phyloP scores from a whole-genome alignment of 2,329 filamentous ascomycete genomes.

The Phialocephala sp. region DNA sequence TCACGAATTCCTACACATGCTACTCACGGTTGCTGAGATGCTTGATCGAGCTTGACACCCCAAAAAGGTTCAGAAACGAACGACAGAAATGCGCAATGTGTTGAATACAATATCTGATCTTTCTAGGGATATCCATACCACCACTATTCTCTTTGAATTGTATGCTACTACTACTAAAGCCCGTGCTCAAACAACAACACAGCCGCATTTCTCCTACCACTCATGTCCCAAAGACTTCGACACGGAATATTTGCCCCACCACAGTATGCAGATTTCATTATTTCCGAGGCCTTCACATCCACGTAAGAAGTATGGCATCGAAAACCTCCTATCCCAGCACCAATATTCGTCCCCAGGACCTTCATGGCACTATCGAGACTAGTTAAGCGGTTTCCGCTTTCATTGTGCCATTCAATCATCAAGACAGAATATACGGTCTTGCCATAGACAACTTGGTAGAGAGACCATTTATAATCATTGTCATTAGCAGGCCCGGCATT shows the following conservation, averaged over 20 bases:
- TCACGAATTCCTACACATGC: too few species aligned
- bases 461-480: conserved; percentile 14
- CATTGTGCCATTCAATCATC: conserved; percentile 15
- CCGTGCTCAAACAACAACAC: conserved; percentile 19
- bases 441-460: conserved; percentile 28
- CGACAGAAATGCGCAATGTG: too few species aligned
- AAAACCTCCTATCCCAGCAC: too few species aligned
- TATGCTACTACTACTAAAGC: not conserved
- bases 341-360: not conserved
- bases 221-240: conserved; percentile 49
- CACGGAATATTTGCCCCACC: conserved; percentile 47
- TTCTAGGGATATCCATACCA: too few species aligned
- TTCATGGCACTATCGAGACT: conserved; percentile 22
- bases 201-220: conserved; percentile 44
- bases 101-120: too few species aligned
- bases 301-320: conserved; percentile 27
- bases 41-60: too few species aligned
- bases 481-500: not conserved
- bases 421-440: conserved; percentile 20
- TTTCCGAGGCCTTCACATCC: conserved; percentile 24
- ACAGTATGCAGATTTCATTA: conserved; percentile 1
- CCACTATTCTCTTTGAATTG: too few species aligned
- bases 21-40: too few species aligned
- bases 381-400: not conserved
- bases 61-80: too few species aligned